Percentiles rank a stretch among this genome's conserved stretches.
Conservation (phyloP, 1,139 yeast species). For the Geotrichum macrosporum region DNA sequence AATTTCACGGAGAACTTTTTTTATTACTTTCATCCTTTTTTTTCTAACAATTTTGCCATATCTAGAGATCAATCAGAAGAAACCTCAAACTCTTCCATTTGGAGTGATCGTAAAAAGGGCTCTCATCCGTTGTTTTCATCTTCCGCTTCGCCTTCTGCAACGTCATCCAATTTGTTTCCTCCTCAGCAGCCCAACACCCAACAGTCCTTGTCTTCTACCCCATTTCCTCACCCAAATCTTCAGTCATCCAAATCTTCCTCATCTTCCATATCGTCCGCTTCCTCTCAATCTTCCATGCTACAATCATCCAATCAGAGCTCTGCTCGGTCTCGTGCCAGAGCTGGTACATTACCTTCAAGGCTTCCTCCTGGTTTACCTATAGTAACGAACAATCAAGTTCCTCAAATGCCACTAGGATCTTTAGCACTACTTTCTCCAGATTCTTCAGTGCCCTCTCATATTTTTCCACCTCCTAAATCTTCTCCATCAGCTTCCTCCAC, state of each 20-base stretch:
- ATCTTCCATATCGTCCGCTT: conserved; percentile 20
- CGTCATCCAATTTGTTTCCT: conserved; percentile 5
- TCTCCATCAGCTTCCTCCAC: conserved; percentile 20
- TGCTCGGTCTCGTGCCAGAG: conserved; percentile 39
- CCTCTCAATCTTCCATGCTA: conserved; percentile 15
- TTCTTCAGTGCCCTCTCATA: conserved; percentile 22
- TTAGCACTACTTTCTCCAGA: conserved; percentile 36
- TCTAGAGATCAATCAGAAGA: conserved; percentile 18
- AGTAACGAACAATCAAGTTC: conserved; percentile 8
- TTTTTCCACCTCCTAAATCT: conserved; percentile 15
- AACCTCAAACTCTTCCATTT: conserved; percentile 9
- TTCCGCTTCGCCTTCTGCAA: conserved; percentile 1
- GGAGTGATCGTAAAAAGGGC: conserved; percentile 17
- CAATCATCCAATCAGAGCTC: conserved; percentile 11
- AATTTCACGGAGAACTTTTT: not conserved
- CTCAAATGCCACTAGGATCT: conserved; percentile 31
- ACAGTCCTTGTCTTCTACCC: conserved; percentile 9
- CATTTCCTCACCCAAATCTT: conserved; percentile 6
- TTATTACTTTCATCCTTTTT: too few species aligned
- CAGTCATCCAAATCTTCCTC: conserved; percentile 12
- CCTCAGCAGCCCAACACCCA: conserved; percentile 22
- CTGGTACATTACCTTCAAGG: conserved; percentile 45
- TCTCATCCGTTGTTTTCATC: conserved; percentile 1
- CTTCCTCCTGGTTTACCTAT: conserved; percentile 34
- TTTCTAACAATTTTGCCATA: conserved; percentile 2